phyloP scores from a whole-genome alignment of 2,329 filamentous ascomycete species.

The Cladosporium colombiae region DNA sequence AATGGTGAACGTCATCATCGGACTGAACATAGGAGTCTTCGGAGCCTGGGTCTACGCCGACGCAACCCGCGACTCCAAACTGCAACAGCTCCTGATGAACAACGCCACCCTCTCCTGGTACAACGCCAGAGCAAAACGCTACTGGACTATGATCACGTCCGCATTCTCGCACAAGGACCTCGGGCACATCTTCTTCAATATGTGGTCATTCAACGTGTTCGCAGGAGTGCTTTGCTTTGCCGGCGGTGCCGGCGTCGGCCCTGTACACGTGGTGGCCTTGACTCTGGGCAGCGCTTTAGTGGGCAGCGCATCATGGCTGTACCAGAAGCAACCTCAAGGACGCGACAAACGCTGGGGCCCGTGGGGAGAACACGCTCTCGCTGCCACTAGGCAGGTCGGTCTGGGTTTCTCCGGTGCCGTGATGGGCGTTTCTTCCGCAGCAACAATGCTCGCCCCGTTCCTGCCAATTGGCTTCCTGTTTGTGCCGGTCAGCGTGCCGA shows the following conservation, averaged over 20 bases:
- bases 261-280: slow-evolving; percentile 28
- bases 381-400: neutral
- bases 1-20: slow-evolving; percentile 34
- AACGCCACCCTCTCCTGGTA: slow-evolving; percentile 38
- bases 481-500: slow-evolving; percentile 42
- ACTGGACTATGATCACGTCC: slow-evolving; percentile 42
- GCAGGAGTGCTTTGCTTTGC: slow-evolving; percentile 36
- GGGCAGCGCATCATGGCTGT: slow-evolving; percentile 29
- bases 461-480: slow-evolving; percentile 39
- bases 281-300: slow-evolving; percentile 31
- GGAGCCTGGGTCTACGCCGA: slow-evolving; percentile 39
- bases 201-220: slow-evolving; percentile 43
- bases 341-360: neutral
- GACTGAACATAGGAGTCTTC: slow-evolving; percentile 45
- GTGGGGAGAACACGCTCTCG: neutral
- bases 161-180: slow-evolving; percentile 42
- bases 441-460: slow-evolving; percentile 42
- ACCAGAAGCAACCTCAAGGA: slow-evolving; percentile 20
- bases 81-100: slow-evolving; percentile 25
- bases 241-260: slow-evolving; percentile 31
- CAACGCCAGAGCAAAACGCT: slow-evolving; percentile 35
- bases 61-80: slow-evolving; percentile 24
- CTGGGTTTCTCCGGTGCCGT: slow-evolving; percentile 46
- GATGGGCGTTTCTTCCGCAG: slow-evolving; percentile 43
- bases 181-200: slow-evolving; percentile 45